A percentile compares a stretch with the other conserved stretches of the same genome.
phyloP scores from a whole-genome alignment of 306 rosid genomes.

The Begonia peltatifolia region DNA sequence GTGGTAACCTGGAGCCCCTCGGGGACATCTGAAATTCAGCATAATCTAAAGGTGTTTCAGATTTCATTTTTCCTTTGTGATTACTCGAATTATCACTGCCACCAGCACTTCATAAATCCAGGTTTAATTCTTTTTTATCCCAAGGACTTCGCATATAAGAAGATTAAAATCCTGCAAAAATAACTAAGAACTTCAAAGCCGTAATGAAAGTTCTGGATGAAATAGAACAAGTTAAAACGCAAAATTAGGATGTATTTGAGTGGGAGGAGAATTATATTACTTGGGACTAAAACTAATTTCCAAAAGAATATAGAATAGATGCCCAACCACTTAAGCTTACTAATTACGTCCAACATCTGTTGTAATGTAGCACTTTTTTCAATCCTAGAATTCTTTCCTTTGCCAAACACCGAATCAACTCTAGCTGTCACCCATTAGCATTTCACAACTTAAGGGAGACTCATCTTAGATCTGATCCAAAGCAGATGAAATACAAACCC shows the following conservation, averaged over 20 bases:
- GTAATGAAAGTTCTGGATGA: not conserved
- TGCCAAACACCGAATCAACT: conserved; percentile 20
- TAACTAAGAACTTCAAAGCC: not conserved
- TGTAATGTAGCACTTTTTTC: not conserved
- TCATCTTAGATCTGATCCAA: conserved; percentile 58
- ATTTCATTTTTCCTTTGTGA: conserved; percentile 54
- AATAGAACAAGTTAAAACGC: not conserved
- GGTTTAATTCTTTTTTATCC: not conserved
- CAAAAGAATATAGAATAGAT: not conserved
- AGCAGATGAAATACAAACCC: conserved; percentile 16
- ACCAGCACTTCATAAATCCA: conserved; percentile 25
- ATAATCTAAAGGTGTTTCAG: conserved; percentile 80
- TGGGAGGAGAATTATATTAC: not conserved
- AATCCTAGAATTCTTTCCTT: conserved; percentile 11
- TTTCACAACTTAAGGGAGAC: conserved; percentile 21
- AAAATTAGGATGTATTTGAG: not conserved
- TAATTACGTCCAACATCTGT: not conserved
- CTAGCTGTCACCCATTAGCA: not conserved
- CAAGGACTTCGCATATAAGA: too few species aligned
- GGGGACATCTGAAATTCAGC: conserved; percentile 90
- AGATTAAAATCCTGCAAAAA: not conserved
- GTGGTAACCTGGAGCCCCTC: conserved; percentile 58
- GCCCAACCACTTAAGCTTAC: not conserved
- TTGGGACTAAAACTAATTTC: not conserved
- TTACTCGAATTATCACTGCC: conserved; percentile 17